These are phyloP conservation scores for Penicillium coffeae DNA, from an alignment of 495 filamentous ascomycete genomes.

Conservation along the genomic window DNA sequence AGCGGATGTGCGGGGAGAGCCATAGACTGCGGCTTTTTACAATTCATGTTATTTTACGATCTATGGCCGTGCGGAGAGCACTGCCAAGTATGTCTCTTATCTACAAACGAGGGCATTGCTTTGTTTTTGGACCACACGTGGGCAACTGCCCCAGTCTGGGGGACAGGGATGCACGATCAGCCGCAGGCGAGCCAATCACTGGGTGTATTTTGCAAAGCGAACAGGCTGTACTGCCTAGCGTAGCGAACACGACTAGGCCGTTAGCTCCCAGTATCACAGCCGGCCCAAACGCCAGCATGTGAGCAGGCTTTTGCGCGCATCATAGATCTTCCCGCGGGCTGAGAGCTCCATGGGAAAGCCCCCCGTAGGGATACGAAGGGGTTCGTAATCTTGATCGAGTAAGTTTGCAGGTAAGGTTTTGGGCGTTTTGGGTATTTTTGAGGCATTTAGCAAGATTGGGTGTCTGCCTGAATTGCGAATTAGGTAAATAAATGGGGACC, in stretches of 20 bases:
- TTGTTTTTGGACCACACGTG: constrained; percentile 17
- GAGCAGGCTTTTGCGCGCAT: neutral
- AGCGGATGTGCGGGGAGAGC: constrained; percentile 4
- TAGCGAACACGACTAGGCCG: neutral
- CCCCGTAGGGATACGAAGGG: too few species aligned
- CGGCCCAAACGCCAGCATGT: constrained; percentile 6
- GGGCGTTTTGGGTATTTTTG: too few species aligned
- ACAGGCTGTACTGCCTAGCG: neutral
- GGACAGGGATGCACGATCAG: constrained; percentile 11
- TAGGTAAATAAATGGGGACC: neutral
- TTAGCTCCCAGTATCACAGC: neutral
- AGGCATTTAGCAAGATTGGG: neutral
- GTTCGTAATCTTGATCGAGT: too few species aligned
- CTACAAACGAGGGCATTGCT: too few species aligned
- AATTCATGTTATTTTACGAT: neutral
- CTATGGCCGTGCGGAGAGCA: neutral
- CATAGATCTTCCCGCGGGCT: neutral
- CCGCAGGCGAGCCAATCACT: constrained; percentile 9
- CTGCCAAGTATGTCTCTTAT: too few species aligned
- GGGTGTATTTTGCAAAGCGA: neutral
- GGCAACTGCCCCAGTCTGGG: constrained; percentile 15
- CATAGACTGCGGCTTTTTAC: constrained; percentile 4
- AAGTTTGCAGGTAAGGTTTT: too few species aligned
- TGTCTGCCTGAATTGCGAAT: neutral
- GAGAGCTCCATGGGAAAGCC: too few species aligned